Percentiles rank a stretch among this genome's conserved stretches.
Conservation (phyloP, 2,329 filamentous ascomycete species). For the Ceratocystis cubensis region DNA sequence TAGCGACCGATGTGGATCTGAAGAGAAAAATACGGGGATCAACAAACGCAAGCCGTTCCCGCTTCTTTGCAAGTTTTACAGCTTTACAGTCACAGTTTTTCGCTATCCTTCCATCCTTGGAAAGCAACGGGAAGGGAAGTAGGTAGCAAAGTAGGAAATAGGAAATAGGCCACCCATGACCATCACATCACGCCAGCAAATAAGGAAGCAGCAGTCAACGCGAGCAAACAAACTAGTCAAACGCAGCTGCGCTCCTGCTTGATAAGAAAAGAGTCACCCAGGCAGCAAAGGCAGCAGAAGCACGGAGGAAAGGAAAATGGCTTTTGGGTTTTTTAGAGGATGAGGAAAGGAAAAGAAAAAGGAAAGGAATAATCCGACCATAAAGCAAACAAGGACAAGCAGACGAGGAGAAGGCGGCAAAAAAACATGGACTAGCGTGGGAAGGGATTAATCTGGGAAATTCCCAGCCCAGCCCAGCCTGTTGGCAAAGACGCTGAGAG, state of each 20-base stretch:
- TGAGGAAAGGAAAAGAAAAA: neutral
- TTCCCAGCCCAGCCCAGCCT: no score
- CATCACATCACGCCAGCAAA: neutral
- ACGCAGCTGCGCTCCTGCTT: neutral
- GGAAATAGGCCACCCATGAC: no score
- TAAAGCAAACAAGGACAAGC: neutral
- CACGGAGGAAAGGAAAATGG: neutral
- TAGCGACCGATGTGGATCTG: neutral
- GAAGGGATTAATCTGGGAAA: neutral
- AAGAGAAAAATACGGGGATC: slow-evolving; percentile 4
- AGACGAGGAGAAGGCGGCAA: neutral
- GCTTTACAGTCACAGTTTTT: neutral
- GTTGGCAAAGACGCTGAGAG: no score
- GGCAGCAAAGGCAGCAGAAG: neutral
- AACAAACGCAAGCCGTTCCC: slow-evolving; percentile 2
- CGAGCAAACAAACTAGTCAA: neutral
- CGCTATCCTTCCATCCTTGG: no score
- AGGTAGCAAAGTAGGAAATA: no score
- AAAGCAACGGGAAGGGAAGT: no score
- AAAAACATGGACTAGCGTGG: neutral
- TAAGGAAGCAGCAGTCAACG: no score
- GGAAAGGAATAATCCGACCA: neutral
- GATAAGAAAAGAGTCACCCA: neutral
- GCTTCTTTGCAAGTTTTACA: neutral
- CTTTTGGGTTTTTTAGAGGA: neutral